Evolutionary conservation across 179 eudicot species (phyloP).

Genomic region (Beta lomatogona): DNA sequence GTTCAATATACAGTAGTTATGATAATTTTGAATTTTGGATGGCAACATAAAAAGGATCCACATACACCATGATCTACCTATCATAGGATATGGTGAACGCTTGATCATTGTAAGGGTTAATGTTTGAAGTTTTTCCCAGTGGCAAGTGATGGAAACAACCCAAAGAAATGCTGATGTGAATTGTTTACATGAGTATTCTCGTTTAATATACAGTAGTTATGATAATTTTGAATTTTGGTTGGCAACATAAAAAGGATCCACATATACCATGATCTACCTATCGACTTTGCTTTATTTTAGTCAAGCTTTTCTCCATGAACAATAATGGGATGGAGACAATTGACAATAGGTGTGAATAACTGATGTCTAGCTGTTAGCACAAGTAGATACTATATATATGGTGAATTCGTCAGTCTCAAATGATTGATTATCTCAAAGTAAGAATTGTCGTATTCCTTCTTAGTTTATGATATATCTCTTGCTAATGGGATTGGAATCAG

Average conservation of each 20-base stretch:
- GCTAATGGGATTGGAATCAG: neutral
- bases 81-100: neutral
- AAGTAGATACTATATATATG: neutral
- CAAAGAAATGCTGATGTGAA: neutral
- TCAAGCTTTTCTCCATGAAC: slow-evolving; percentile 1
- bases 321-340: neutral
- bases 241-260: neutral
- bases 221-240: neutral
- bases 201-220: neutral
- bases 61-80: too few species aligned
- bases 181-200: neutral
- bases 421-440: neutral
- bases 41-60: neutral
- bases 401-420: neutral
- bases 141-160: neutral
- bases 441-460: neutral
- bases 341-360: neutral
- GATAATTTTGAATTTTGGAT: neutral
- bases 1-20: neutral
- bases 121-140: neutral
- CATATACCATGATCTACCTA: neutral
- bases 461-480: neutral
- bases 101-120: neutral
- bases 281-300: neutral
- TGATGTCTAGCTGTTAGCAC: neutral